A percentile compares a stretch with the other conserved stretches of the same genome.
Evolutionary conservation across 176 grass and related monocot species (phyloP).

Genomic region (Stipa capillata): DNA sequence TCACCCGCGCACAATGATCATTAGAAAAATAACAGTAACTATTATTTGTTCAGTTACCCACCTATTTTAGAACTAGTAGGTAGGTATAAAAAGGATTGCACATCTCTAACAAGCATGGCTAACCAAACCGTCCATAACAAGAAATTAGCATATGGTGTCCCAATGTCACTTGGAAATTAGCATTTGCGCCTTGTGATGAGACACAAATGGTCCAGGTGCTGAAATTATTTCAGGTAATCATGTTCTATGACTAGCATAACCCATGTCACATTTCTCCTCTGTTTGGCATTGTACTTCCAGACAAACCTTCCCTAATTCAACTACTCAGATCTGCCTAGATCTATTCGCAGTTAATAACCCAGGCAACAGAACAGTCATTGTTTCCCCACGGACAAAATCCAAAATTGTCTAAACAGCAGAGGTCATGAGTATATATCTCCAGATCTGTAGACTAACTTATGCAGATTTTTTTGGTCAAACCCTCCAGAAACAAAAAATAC

Average conservation of each 20-base stretch:
- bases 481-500: background rate
- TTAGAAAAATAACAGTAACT: background rate
- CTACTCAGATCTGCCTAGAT: conserved; percentile 34
- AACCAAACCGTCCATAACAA: background rate
- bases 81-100: background rate
- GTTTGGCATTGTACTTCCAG: background rate
- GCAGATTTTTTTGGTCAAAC: background rate
- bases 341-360: background rate
- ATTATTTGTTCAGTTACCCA: background rate
- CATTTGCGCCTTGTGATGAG: background rate
- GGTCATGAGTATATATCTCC: background rate
- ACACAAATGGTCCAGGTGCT: background rate
- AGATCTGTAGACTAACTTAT: conserved; percentile 10
- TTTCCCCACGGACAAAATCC: background rate
- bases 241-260: background rate
- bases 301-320: background rate
- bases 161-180: background rate
- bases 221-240: background rate
- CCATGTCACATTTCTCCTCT: background rate
- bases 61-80: background rate
- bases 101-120: background rate
- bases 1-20: background rate
- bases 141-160: background rate
- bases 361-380: background rate
- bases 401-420: background rate